These are phyloP conservation scores for Leptomonas pyrrhocoris DNA, from an alignment of 208 protist species.

Conservation along the genomic window DNA sequence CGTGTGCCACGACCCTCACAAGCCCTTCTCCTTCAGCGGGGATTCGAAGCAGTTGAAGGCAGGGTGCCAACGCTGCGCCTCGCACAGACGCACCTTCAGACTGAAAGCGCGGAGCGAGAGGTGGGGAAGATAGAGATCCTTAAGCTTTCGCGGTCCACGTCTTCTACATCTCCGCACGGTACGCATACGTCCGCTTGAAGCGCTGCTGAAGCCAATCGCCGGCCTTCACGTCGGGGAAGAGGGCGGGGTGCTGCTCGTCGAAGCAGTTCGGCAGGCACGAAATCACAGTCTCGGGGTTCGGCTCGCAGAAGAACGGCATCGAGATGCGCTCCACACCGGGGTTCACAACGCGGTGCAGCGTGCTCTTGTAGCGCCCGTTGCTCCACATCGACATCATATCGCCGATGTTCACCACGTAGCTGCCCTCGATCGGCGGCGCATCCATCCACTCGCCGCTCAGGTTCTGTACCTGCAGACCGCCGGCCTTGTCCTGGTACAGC, in stretches of 20 bases:
- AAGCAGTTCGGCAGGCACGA: slow-evolving; percentile 69
- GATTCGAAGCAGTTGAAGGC: too few species aligned
- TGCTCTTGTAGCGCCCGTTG: slow-evolving; percentile 76
- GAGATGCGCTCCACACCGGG: slow-evolving; percentile 71
- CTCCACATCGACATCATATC: slow-evolving; percentile 91
- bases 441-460: slow-evolving; percentile 68
- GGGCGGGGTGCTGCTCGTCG: slow-evolving; percentile 57
- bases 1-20: too few species aligned
- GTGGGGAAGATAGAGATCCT: too few species aligned
- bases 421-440: slow-evolving; percentile 53
- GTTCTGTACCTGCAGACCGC: slow-evolving; percentile 69
- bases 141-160: too few species aligned
- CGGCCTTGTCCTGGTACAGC: slow-evolving; percentile 69
- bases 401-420: slow-evolving; percentile 87
- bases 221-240: slow-evolving; percentile 58
- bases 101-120: too few species aligned
- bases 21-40: too few species aligned
- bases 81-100: too few species aligned
- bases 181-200: slow-evolving; percentile 74
- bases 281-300: slow-evolving; percentile 70
- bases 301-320: slow-evolving; percentile 88
- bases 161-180: too few species aligned
- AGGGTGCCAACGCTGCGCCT: too few species aligned
- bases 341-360: slow-evolving; percentile 74
- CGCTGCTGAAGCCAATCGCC: slow-evolving; percentile 73